Evolutionary conservation across 805 yeast species (phyloP).

Genomic region (Sungouiozyma ichnusensis): DNA sequence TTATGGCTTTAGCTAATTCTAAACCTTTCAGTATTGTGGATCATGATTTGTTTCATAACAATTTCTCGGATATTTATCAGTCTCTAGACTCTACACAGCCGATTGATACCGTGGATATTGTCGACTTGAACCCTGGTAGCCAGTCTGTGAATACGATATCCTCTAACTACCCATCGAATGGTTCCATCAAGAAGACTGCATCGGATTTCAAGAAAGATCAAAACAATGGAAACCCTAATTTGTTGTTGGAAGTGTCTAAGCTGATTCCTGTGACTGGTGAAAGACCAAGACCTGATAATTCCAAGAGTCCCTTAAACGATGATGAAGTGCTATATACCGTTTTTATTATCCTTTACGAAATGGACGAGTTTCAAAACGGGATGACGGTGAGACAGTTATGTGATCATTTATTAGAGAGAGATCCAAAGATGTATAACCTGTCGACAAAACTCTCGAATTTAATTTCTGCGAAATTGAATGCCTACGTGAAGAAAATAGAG

Average conservation of each 20-base stretch:
- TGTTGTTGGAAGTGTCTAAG: slow-evolving; percentile 43
- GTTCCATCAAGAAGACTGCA: slow-evolving; percentile 2
- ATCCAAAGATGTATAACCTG: slow-evolving; percentile 75
- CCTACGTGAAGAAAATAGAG: slow-evolving; percentile 76
- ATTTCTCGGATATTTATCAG: background rate
- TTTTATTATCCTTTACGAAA: slow-evolving; percentile 57
- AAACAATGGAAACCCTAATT: slow-evolving; percentile 8
- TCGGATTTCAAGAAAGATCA: background rate
- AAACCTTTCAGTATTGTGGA: slow-evolving; percentile 41
- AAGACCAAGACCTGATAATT: slow-evolving; percentile 60
- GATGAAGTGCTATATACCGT: slow-evolving; percentile 71
- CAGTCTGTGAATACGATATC: slow-evolving; percentile 1
- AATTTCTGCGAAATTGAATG: slow-evolving; percentile 74
- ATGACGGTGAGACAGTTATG: slow-evolving; percentile 88
- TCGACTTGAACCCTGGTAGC: slow-evolving; percentile 14
- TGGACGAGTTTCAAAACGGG: slow-evolving; percentile 60
- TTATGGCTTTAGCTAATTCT: slow-evolving; percentile 58
- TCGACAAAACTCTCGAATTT: slow-evolving; percentile 73
- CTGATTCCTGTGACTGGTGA: slow-evolving; percentile 74
- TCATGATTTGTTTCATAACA: slow-evolving; percentile 23
- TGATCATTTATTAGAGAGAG: slow-evolving; percentile 60
- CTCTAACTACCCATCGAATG: background rate
- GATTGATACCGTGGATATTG: slow-evolving; percentile 10
- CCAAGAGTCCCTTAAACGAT: slow-evolving; percentile 37
- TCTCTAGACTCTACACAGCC: background rate